Percentiles rank a stretch among this genome's conserved stretches.
Evolutionary conservation across 352 stramenopile genomes (phyloP).

Genomic region (Phytophthora pisi): DNA sequence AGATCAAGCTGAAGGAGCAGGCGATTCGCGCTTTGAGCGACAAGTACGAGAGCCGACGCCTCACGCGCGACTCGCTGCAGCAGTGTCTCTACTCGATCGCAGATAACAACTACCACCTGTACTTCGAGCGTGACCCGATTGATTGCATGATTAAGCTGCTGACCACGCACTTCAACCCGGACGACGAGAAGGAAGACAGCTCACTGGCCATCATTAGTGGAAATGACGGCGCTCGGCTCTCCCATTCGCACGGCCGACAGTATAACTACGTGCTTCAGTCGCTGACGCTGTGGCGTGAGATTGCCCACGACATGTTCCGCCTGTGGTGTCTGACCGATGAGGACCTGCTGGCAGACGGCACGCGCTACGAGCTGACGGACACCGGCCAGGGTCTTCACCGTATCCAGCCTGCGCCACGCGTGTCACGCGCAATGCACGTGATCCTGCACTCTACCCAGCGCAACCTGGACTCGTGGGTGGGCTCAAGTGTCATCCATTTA

Average conservation of each 20-base stretch:
- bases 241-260: slow-evolving; percentile 94
- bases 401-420: slow-evolving; percentile 93
- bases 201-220: slow-evolving; percentile 94
- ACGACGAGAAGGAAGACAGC: slow-evolving; percentile 67
- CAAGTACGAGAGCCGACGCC: slow-evolving; percentile 58
- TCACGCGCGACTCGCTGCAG: slow-evolving; percentile 89
- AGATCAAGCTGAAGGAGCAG: slow-evolving; percentile 94
- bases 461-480: slow-evolving; percentile 88
- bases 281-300: slow-evolving; percentile 96
- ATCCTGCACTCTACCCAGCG: slow-evolving; percentile 88
- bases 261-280: slow-evolving; percentile 97
- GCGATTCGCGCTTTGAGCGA: slow-evolving; percentile 89
- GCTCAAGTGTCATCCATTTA: slow-evolving; percentile 96
- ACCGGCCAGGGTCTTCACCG: slow-evolving; percentile 96
- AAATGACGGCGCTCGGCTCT: slow-evolving; percentile 93
- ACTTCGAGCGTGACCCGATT: slow-evolving; percentile 97
- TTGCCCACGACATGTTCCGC: slow-evolving; percentile 96
- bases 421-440: slow-evolving; percentile 95
- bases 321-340: slow-evolving; percentile 96
- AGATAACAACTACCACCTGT: slow-evolving; percentile 98
- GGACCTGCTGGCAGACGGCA: slow-evolving; percentile 79
- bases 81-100: slow-evolving; percentile 96
- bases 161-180: slow-evolving; percentile 85
- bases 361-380: slow-evolving; percentile 91
- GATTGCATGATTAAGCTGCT: slow-evolving; percentile 95